Evolutionary conservation across 139 green algal species (phyloP), one percentile per base, ranked within the genome.

Genomic region (Chlorella vulgaris): DNA sequence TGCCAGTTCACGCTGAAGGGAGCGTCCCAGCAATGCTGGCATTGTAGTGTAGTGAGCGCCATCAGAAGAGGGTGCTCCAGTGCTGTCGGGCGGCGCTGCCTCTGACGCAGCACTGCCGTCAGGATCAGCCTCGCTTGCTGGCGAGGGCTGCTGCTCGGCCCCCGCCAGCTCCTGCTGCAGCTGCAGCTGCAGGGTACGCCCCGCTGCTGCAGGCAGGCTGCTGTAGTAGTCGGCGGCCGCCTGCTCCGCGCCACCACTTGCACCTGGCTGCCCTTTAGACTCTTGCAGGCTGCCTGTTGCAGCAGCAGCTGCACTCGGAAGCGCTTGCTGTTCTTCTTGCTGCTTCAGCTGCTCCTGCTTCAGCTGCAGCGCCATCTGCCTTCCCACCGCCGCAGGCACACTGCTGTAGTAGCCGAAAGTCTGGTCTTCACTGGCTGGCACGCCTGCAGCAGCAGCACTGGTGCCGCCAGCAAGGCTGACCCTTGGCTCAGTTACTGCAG

Each of bases 161-260:
- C 62, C 76, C 15, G 76, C 76, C 47, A 82, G 62, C 40, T 82
- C 13, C 39, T 61, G 19, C 21, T 66, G 63, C 42, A 82, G 76
- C 35, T 80, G 31, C 0, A 36, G 43, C 58, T 65, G 79, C 71
- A 84, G n/a, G 10, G 33, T 35, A 8, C 67, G 79, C 1, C 79
- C 79, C 31, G 66, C 24, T 7, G 79, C 35, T 36, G 79, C 79
- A 7, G 79, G 79, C 79, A 84, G 40, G 42, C 38, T 84, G 55
- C 47, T 78, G 40, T 70, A 84, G 24, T 71, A 40, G 31, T 53
- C 47, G 73, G 33, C 47, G 8, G 63, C 60, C 31, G 60, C 60
- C 7, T 33, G 24, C 28, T 13, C 60, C 28, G 28, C 4, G n/a
- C 29, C 47, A 6, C 29, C 15, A 21, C 8, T 4, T 29, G 21